A percentile compares a stretch with the other conserved stretches of the same genome.
These are phyloP conservation scores for Triticum urartu DNA, from an alignment of 176 grass and related monocot genomes.

Conservation along the genomic window DNA sequence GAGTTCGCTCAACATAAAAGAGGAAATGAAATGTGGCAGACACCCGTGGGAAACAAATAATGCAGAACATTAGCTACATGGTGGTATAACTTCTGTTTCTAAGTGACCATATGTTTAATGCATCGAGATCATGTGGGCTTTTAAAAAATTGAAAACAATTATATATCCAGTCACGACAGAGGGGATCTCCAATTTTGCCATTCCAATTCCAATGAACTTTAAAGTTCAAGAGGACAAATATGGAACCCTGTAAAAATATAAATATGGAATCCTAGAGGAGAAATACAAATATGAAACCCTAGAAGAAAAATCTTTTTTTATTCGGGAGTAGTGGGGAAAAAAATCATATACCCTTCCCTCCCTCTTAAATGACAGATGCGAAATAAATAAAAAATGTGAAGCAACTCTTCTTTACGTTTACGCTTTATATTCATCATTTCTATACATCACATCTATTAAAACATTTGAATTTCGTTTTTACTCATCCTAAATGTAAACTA, in stretches of 20 bases:
- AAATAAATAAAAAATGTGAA: not conserved
- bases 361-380: too few species aligned
- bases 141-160: not conserved
- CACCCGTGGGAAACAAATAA: not conserved
- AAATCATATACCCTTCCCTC: too few species aligned
- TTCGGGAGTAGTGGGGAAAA: not conserved
- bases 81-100: not conserved
- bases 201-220: too few species aligned
- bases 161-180: too few species aligned
- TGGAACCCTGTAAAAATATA: too few species aligned
- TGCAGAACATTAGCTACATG: constrained; percentile 11
- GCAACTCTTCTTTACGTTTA: not conserved
- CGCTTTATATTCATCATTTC: not conserved
- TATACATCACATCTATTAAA: not conserved
- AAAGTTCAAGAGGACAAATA: too few species aligned
- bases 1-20: not conserved
- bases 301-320: not conserved
- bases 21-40: not conserved
- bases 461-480: not conserved
- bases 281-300: not conserved
- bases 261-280: not conserved
- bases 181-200: too few species aligned
- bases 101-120: not conserved
- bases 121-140: not conserved
- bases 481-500: not conserved